These are phyloP conservation scores for Chaetomium globosum DNA, from an alignment of 2,329 filamentous ascomycete genomes.

Conservation along the genomic window DNA sequence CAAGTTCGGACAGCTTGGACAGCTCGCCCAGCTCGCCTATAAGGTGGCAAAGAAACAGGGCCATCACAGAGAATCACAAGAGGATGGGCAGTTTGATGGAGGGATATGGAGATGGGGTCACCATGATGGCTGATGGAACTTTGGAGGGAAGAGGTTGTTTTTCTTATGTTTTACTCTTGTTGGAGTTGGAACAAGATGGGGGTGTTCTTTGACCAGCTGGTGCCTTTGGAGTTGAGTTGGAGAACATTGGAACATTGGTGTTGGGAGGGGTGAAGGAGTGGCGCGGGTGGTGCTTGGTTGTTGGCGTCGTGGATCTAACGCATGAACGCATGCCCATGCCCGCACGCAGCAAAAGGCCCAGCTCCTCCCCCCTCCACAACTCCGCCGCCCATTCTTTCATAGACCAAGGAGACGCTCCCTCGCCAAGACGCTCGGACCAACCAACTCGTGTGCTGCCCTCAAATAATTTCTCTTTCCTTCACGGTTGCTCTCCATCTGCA, in stretches of 20 bases:
- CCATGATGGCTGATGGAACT: background rate
- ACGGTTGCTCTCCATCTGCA: conserved; percentile 27
- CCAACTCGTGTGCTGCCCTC: conserved; percentile 30
- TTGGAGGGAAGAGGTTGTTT: background rate
- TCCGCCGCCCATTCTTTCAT: conserved; percentile 23
- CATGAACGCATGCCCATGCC: background rate
- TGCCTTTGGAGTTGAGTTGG: background rate
- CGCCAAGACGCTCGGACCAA: conserved; percentile 35
- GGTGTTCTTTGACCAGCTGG: background rate
- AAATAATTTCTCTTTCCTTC: conserved; percentile 36
- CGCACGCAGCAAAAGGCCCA: conserved; percentile 18
- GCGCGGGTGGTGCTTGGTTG: conserved; percentile 11
- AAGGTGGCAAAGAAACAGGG: conserved; percentile 2
- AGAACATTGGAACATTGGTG: background rate
- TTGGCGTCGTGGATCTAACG: conserved; percentile 31
- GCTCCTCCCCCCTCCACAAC: conserved; percentile 17
- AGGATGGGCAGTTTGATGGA: background rate
- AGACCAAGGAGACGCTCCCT: conserved; percentile 28
- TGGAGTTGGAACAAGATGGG: background rate
- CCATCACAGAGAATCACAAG: background rate
- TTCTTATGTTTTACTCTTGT: background rate
- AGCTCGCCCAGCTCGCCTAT: too few relatives aligned
- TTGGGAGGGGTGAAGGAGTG: background rate
- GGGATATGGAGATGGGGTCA: background rate
- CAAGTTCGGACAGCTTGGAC: background rate